Evolutionary conservation across 768 basidiomycete genomes (phyloP).

Genomic region (Cyclocybe cylindracea): DNA sequence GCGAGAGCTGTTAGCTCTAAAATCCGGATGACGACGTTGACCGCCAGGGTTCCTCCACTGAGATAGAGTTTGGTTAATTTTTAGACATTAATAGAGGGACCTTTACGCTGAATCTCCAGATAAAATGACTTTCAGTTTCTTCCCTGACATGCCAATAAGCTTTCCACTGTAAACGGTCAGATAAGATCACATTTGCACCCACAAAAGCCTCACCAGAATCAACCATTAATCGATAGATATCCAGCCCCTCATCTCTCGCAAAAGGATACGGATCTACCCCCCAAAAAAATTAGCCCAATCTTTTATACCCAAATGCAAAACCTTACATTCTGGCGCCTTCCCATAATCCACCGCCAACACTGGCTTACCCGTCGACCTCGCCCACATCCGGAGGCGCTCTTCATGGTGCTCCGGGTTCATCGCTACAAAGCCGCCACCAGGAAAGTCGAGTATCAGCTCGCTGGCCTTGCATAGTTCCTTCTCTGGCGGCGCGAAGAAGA

Average conservation of each 20-base stretch:
- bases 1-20: slow-evolving; percentile 60
- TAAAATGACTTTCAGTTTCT: slow-evolving; percentile 72
- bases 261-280: slow-evolving; percentile 93
- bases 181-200: background rate
- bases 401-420: slow-evolving; percentile 98
- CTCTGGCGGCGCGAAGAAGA: slow-evolving; percentile 79
- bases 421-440: slow-evolving; percentile 95
- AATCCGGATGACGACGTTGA: slow-evolving; percentile 83
- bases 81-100: slow-evolving; percentile 4
- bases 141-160: slow-evolving; percentile 88
- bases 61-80: slow-evolving; percentile 8
- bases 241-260: slow-evolving; percentile 93
- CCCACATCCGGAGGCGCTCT: slow-evolving; percentile 89
- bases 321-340: slow-evolving; percentile 92
- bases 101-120: slow-evolving; percentile 98
- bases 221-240: slow-evolving; percentile 79
- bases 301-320: background rate
- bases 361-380: slow-evolving; percentile 72
- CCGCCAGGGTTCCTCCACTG: slow-evolving; percentile 88
- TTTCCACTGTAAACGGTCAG: slow-evolving; percentile 51
- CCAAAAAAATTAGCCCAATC: slow-evolving; percentile 3
- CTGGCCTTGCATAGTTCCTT: slow-evolving; percentile 62
- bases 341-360: slow-evolving; percentile 91
- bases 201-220: slow-evolving; percentile 53
- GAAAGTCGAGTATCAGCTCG: slow-evolving; percentile 89